phyloP scores from a whole-genome alignment of 2,329 filamentous ascomycete species.

The Purpureocillium takamizusanense region DNA sequence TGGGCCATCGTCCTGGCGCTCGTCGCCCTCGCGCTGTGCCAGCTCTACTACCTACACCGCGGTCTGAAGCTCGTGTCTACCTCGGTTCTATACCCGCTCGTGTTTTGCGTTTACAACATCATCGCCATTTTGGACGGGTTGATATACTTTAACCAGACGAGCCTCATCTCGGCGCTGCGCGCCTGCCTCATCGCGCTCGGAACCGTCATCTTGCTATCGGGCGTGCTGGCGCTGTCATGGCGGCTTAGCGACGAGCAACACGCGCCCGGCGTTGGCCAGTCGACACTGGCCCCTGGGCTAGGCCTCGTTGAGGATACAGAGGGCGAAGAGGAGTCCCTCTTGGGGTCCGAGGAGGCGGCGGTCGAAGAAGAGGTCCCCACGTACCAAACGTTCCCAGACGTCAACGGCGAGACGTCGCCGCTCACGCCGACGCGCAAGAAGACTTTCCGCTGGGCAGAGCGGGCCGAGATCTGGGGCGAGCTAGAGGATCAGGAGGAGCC shows the following conservation, averaged over 20 bases:
- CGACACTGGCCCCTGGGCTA: constrained; percentile 71
- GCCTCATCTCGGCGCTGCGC: constrained; percentile 65
- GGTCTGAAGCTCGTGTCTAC: constrained; percentile 93
- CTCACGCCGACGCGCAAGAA: constrained; percentile 35
- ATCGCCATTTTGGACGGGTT: constrained; percentile 94
- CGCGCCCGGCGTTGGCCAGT: constrained; percentile 51
- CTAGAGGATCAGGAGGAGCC: constrained; percentile 62
- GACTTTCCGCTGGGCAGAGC: constrained; percentile 53
- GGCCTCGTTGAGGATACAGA: constrained; percentile 67
- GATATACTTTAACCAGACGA: constrained; percentile 90
- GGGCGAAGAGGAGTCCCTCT: constrained; percentile 48
- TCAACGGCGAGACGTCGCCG: constrained; percentile 26
- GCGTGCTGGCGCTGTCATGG: constrained; percentile 90
- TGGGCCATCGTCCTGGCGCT: constrained; percentile 85
- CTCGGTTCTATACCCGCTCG: constrained; percentile 89
- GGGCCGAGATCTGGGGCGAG: constrained; percentile 80
- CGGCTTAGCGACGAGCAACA: constrained; percentile 72
- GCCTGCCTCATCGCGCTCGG: constrained; percentile 79
- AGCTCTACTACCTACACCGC: constrained; percentile 91
- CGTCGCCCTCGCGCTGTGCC: constrained; percentile 71
- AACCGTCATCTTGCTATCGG: constrained; percentile 74
- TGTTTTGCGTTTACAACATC: constrained; percentile 99
- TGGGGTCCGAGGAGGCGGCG: constrained; percentile 35
- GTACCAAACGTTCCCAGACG: constrained; percentile 39
- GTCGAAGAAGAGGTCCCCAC: constrained; percentile 32